A percentile compares a stretch with the other conserved stretches of the same genome.
These are phyloP conservation scores for Thuja plicata DNA, from an alignment of 83 land plant species.

Conservation along the genomic window DNA sequence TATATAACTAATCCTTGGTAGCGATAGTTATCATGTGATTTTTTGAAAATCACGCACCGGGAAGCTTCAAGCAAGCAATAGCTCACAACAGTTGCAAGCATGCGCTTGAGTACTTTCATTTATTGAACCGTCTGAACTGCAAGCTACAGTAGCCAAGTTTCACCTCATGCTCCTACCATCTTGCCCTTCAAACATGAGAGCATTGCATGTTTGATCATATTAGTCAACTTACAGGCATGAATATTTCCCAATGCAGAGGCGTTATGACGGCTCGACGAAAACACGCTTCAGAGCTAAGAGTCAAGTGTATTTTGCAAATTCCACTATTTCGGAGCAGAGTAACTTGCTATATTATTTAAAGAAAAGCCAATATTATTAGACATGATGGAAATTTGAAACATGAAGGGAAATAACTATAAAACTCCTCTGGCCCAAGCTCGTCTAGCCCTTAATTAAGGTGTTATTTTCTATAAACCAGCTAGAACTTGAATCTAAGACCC, in stretches of 20 bases:
- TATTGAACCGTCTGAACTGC: not conserved
- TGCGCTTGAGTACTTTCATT: not conserved
- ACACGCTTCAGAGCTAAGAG: not conserved
- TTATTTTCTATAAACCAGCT: too few relatives aligned
- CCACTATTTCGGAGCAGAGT: not conserved
- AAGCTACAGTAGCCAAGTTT: not conserved
- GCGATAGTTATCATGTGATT: too few relatives aligned
- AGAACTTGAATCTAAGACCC: too few relatives aligned
- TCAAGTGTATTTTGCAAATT: not conserved
- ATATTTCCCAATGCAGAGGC: not conserved
- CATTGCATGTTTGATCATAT: not conserved
- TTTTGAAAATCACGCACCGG: not conserved
- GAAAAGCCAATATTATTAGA: too few relatives aligned
- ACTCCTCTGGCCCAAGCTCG: too few relatives aligned
- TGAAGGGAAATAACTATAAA: too few relatives aligned
- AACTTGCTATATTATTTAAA: too few relatives aligned
- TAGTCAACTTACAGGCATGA: not conserved
- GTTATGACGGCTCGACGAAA: too few relatives aligned
- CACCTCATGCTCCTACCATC: not conserved
- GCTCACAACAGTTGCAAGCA: not conserved
- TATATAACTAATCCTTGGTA: not conserved
- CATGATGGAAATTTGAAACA: too few relatives aligned
- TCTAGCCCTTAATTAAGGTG: too few relatives aligned
- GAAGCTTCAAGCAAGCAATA: not conserved
- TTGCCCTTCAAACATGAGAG: not conserved